Evolutionary conservation across 2,329 filamentous ascomycete species (phyloP).

Genomic region (Tolypocladium nubicola): DNA sequence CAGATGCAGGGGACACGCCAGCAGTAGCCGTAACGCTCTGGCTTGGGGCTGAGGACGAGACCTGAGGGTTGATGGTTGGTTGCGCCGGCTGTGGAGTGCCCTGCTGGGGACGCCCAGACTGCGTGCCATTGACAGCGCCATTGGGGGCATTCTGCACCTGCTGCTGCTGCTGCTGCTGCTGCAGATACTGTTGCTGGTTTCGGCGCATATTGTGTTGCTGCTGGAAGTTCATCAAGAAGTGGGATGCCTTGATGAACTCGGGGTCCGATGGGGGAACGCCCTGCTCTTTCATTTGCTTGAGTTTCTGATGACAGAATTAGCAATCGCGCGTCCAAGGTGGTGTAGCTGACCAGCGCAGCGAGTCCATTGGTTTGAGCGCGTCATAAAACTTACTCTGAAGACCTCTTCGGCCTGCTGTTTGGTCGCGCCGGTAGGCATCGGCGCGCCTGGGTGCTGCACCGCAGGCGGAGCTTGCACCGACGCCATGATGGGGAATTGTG

Average conservation of each 20-base stretch:
- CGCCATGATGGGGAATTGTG: conserved; percentile 50
- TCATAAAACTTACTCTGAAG: conserved; percentile 42
- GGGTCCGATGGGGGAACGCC: conserved; percentile 76
- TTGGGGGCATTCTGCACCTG: conserved; percentile 46
- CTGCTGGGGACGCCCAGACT: conserved; percentile 28
- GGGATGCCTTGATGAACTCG: conserved; percentile 74
- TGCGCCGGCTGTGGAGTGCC: conserved; percentile 19
- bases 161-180: conserved; percentile 26
- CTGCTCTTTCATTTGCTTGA: conserved; percentile 76
- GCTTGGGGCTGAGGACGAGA: conserved; percentile 26
- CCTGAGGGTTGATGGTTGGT: conserved; percentile 21
- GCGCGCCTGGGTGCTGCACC: conserved; percentile 54
- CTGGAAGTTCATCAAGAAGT: conserved; percentile 63
- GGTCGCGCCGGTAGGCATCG: conserved; percentile 57
- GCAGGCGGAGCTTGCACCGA: conserved; percentile 65
- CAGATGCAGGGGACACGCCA: conserved; percentile 18
- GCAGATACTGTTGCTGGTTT: conserved; percentile 31
- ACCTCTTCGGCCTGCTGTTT: conserved; percentile 71
- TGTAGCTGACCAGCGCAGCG: background rate
- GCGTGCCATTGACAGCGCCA: conserved; percentile 41
- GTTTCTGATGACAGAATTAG: conserved; percentile 49
- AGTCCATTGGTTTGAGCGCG: background rate
- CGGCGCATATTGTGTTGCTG: conserved; percentile 49
- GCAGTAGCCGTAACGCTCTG: conserved; percentile 18
- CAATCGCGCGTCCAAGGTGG: background rate